Base-by-base conservation (phyloP, 176 grass and related monocot species). In the Chrysopogon serrulatus region DNA sequence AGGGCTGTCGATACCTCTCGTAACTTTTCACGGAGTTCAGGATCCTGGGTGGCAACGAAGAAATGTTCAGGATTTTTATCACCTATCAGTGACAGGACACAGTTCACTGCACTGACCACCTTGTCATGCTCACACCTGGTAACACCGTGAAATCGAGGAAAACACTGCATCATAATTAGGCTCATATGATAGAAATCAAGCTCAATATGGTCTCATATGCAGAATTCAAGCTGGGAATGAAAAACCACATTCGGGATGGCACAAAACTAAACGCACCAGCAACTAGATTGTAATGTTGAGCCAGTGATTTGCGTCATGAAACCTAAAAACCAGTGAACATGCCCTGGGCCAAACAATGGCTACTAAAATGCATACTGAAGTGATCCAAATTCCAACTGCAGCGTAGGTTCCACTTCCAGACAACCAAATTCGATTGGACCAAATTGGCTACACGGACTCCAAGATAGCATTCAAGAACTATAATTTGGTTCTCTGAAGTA, bases 111-210 rank as follows among this genome's bases (percentile, higher is more conserved):
- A 66, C 62, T 88, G 27, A 92, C 88, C 51, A 93, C 86, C 82
- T 92, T 94, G 10, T 94, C 92, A 88, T 97, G 95, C 28, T 97
- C 88, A 43, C 95, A 97, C 57, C 92, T 94, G 54, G 14, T 82
- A 78, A 44, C 49, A 82, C 21, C 47, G 10, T 82, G 18, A 56
- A 32, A 18, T 39, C 19, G 81, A 88, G 34, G 3, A 42, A 9
- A 86, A 64, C 71, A 74, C 36, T 36, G 12, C n/a, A 57, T 79
- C 23, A 42, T 24, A 30, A 10, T 24, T 62, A 67, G 27, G 59
- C 73, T 66, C 26, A 30, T 35, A 16, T 75, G 47, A 74, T 14
- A 70, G 24, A 68, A 70, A 3, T 15, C 16, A 30, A 19, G 40
- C 2, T 70, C 36, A 44, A n/a, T 17, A 6, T 71, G 42, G 28